These are phyloP conservation scores for Candida caryicola DNA, from an alignment of 805 yeast species.

Conservation along the genomic window DNA sequence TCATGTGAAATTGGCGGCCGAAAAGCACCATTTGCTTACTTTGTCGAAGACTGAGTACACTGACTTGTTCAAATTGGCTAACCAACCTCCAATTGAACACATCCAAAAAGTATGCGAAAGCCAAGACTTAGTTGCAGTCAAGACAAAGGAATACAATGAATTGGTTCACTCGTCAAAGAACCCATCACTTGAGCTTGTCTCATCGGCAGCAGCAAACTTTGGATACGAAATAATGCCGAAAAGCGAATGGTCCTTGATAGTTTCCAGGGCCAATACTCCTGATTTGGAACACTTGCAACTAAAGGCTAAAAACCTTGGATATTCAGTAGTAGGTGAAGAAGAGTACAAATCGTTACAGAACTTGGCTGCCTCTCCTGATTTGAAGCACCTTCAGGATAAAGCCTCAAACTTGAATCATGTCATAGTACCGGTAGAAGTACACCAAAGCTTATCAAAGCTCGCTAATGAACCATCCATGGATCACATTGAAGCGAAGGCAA, in stretches of 20 bases:
- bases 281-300: constrained; percentile 12
- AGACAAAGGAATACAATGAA: constrained; percentile 10
- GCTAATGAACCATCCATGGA: constrained; percentile 16
- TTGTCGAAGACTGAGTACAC: constrained; percentile 33
- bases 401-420: constrained; percentile 4
- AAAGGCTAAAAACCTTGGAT: constrained; percentile 15
- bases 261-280: constrained; percentile 11
- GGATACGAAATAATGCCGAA: constrained; percentile 11
- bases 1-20: constrained; percentile 35
- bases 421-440: constrained; percentile 6
- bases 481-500: constrained; percentile 9
- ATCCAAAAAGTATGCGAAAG: constrained; percentile 9
- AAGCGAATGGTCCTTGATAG: constrained; percentile 10
- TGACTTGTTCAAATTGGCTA: constrained; percentile 26
- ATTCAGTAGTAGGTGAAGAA: constrained; percentile 13
- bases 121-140: constrained; percentile 19
- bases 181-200: constrained; percentile 21
- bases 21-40: constrained; percentile 31
- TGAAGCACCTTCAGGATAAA: constrained; percentile 6
- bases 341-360: constrained; percentile 14
- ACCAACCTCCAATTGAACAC: constrained; percentile 27
- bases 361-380: constrained; percentile 8
- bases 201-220: constrained; percentile 9
- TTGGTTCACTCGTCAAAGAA: constrained; percentile 12
- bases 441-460: constrained; percentile 1